Evolutionary conservation across 2,329 filamentous ascomycete species (phyloP), one percentile per base, ranked within the genome.

Genomic region (Alternaria sp.): DNA sequence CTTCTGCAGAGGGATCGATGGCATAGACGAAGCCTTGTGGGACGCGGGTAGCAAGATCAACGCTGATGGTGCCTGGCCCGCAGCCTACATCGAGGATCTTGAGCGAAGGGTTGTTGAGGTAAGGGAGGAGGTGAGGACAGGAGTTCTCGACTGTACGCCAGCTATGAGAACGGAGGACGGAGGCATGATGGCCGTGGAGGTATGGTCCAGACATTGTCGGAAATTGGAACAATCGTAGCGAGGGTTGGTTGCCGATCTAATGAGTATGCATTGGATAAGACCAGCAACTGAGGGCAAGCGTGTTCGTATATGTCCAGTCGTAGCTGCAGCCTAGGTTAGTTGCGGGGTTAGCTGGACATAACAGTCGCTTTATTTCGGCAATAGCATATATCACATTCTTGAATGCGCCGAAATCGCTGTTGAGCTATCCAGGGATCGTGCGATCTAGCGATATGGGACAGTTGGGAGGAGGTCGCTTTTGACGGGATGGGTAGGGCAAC

Each of bases 11-110:
- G 42, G 82, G 72, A 65, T 85, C 83, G 52, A 81, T 78, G 56
- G 78, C 82, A 58, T 78, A 80, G 30, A 84, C 77, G 49, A 77
- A 74, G 59, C 81, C 82, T 56, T 79, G 60, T 3, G 82, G 81
- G 7, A 82, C 75, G 59, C 78, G 78, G 18, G 76, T 68, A 2
- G 81, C 80, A 8, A 84, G 70, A 7, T 80, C 80, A 8, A 76
- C 73, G 2, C 81, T 80, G 64, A 85, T 84, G 34, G 81, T 83
- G n/a, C 82, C 82, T 4, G 82, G 81, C 1, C 82, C 82, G 41
- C 80, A 80, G 41, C 82, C 83, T 14, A 83, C 78, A 60, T 85
- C 82, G 22, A 84, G 79, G 41, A 84, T 72, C 57, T 76, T 68
- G 72, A 74, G 57, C 12, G 67, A 54, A 54, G 77, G 60, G 24